phyloP scores from a whole-genome alignment of 2,329 filamentous ascomycete genomes.

The Acrodontium crateriforme region DNA sequence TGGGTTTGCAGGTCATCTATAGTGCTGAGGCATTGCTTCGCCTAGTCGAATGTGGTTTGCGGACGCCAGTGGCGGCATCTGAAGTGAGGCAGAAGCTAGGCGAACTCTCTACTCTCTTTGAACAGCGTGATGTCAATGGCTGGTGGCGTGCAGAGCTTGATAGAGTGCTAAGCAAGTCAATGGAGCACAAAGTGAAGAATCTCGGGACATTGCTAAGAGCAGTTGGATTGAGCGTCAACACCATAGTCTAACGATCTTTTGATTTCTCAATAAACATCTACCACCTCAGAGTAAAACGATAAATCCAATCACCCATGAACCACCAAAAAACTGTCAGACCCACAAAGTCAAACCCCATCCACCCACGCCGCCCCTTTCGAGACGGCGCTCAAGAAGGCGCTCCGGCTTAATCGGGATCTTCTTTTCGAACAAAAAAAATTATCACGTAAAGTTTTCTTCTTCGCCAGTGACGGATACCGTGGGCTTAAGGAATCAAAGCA shows the following conservation, averaged over 20 bases:
- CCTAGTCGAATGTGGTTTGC: slow-evolving; percentile 10
- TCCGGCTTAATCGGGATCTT: slow-evolving; percentile 97
- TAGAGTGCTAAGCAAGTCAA: slow-evolving; percentile 16
- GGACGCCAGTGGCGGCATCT: slow-evolving; percentile 9
- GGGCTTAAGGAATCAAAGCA: slow-evolving; percentile 6
- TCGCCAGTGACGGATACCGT: slow-evolving; percentile 39
- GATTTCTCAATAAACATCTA: no score
- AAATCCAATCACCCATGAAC: no score
- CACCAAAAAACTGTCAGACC: no score
- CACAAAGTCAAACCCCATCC: slow-evolving; percentile 87
- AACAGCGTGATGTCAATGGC: slow-evolving; percentile 18
- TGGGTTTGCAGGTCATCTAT: slow-evolving; percentile 36
- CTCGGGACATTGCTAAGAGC: no score
- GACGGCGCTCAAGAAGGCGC: slow-evolving; percentile 70
- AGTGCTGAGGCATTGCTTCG: slow-evolving; percentile 26
- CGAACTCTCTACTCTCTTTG: slow-evolving; percentile 13
- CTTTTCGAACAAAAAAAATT: no score
- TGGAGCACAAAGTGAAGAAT: slow-evolving; percentile 8
- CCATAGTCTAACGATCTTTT: no score
- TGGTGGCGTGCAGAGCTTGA: slow-evolving; percentile 25
- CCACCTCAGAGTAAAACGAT: no score
- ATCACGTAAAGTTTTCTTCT: slow-evolving; percentile 44
- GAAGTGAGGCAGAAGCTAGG: slow-evolving; percentile 18
- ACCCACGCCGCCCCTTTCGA: slow-evolving; percentile 72
- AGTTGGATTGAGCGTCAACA: no score